Base-by-base conservation (phyloP, 176 grass and related monocot species). In the Oryza meyeriana region DNA sequence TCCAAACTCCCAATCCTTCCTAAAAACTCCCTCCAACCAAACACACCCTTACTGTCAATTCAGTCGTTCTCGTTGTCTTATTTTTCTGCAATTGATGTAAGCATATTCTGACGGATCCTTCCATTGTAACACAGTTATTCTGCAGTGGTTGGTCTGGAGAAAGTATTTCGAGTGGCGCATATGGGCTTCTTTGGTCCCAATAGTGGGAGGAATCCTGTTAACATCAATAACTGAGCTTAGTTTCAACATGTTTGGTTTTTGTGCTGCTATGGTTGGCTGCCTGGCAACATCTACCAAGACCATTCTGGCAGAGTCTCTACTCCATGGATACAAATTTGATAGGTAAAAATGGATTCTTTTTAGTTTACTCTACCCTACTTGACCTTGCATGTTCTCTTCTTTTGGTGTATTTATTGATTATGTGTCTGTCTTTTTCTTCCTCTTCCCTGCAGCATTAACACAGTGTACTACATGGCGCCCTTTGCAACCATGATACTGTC, bases 321-420 rank as follows among this genome's bases (percentile, higher is more conserved):
- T 96, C 27, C 93, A 96, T 68, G 90, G 90, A 48, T 96, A 96
- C 79, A 96, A 96, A 75, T 96, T 96, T 65, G 93, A 96, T 83
- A 92, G 93, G 90, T 95, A 92, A 61, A 28, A 25, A 33, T 22
- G 32, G 8, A 77, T 38, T 30, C 41, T 55, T 55, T 55, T 55
- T 55, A 22, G 24, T 40, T 68, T 32, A 57, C 32, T 59, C 4
- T 59, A 25, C 55, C 55, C 2, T 22, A 57, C 26, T 44, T 71
- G 26, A 10, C n/a, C 28, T 71, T 45, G 14, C 18, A 28, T 39
- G 8, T 74, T 61, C 61, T 48, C 6, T 8, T n/a, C 42, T 24
- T 29, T 13, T 62, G 24, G 1, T 33, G 25, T 24, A 6, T 14
- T 72, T 45, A 26, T 12, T 35, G 41, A 13, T 12, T 70, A 69